Evolutionary conservation across 306 rosid genomes (phyloP).

Genomic region (Cajanus cajan): DNA sequence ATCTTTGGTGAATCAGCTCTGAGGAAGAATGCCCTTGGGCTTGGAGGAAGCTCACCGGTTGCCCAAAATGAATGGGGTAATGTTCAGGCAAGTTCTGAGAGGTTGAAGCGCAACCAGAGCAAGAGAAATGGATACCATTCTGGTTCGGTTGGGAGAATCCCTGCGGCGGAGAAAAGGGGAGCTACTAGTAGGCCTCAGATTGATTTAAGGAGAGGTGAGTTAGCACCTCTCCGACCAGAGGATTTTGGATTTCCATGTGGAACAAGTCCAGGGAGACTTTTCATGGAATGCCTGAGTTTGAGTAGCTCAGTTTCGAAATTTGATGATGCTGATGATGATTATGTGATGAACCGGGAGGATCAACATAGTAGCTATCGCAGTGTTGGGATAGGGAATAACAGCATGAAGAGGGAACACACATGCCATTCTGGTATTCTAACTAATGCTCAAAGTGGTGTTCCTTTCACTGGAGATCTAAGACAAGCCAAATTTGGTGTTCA

Average conservation of each 20-base stretch:
- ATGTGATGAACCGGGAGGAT: slow-evolving; percentile 43
- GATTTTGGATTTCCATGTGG: slow-evolving; percentile 75
- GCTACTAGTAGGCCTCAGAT: slow-evolving; percentile 42
- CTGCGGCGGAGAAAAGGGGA: slow-evolving; percentile 39
- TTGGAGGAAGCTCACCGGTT: slow-evolving; percentile 37
- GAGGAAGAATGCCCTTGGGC: slow-evolving; percentile 34
- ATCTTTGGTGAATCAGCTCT: slow-evolving; percentile 55
- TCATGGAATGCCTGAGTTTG: slow-evolving; percentile 82
- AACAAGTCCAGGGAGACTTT: slow-evolving; percentile 76
- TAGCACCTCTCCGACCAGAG: slow-evolving; percentile 49
- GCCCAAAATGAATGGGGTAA: slow-evolving; percentile 35
- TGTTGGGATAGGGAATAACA: slow-evolving; percentile 35
- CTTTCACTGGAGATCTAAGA: slow-evolving; percentile 42
- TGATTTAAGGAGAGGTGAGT: slow-evolving; percentile 48
- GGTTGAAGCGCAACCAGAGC: slow-evolving; percentile 49
- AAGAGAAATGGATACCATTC: slow-evolving; percentile 37
- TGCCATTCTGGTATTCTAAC: slow-evolving; percentile 44
- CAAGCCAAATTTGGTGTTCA: slow-evolving; percentile 39
- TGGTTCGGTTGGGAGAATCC: slow-evolving; percentile 26
- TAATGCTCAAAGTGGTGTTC: slow-evolving; percentile 43
- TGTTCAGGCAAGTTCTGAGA: slow-evolving; percentile 39
- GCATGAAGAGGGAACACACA: slow-evolving; percentile 43
- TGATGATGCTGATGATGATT: slow-evolving; percentile 37
- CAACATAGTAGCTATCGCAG: slow-evolving; percentile 42
- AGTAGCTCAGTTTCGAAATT: slow-evolving; percentile 65